Conservation (phyloP, 306 rosid genomes). For the Begonia masoniana region DNA sequence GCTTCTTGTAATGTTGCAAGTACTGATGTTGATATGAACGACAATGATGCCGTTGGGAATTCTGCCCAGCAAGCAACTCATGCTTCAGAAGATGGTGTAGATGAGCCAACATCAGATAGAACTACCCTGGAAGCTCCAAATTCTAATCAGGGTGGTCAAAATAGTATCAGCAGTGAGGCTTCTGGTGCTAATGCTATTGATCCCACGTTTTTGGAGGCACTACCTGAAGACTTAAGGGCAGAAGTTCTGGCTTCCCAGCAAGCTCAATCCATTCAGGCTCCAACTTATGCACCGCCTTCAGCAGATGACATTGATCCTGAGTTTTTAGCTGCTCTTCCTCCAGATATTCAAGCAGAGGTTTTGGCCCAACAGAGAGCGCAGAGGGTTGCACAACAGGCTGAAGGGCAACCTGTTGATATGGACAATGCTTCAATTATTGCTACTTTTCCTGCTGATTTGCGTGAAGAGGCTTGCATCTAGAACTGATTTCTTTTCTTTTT, state of each 20-base stretch:
- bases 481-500: conserved; percentile 10
- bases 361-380: conserved; percentile 97
- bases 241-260: conserved; percentile 98
- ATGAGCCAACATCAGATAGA: conserved; percentile 37
- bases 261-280: conserved; percentile 87
- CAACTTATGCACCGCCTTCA: conserved; percentile 75
- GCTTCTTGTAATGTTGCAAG: conserved; percentile 31
- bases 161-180: conserved; percentile 48
- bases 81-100: conserved; percentile 37
- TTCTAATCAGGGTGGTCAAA: conserved; percentile 44
- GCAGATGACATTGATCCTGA: conserved; percentile 97
- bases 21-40: conserved; percentile 71
- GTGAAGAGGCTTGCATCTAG: conserved; percentile 75
- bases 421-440: conserved; percentile 97
- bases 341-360: conserved; percentile 92
- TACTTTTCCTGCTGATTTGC: conserved; percentile 96
- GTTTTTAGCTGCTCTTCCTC: conserved; percentile 99
- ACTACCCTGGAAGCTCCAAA: conserved; percentile 34
- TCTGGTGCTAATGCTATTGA: conserved; percentile 77
- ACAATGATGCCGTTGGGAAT: conserved; percentile 44
- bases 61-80: conserved; percentile 33
- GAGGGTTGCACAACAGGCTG: conserved; percentile 83
- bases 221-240: conserved; percentile 89
- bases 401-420: conserved; percentile 99
- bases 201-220: conserved; percentile 96